Conservation (phyloP, 768 basidiomycete species). For the Boletus subcaerulescens region DNA sequence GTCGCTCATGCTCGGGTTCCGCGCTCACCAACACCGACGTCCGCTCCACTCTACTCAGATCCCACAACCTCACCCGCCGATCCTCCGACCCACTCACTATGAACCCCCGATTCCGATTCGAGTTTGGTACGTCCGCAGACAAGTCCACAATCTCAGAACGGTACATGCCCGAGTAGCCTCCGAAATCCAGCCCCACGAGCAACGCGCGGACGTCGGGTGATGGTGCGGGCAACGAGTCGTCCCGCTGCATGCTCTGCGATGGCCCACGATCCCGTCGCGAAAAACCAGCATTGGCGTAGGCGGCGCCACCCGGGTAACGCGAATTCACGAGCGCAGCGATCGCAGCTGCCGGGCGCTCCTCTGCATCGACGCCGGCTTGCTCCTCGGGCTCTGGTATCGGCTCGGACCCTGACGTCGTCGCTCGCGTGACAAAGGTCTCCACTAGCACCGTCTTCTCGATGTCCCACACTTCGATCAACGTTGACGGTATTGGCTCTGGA, state of each 20-base stretch:
- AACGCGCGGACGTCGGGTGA: conserved; percentile 69
- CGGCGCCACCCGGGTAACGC: conserved; percentile 43
- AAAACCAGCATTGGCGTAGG: conserved; percentile 18
- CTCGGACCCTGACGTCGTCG: conserved; percentile 42
- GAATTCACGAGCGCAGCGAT: conserved; percentile 80
- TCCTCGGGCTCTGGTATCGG: conserved; percentile 54
- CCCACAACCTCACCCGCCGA: conserved; percentile 84
- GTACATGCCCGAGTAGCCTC: conserved; percentile 57
- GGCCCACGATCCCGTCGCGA: conserved; percentile 29
- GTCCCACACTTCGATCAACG: conserved; percentile 87
- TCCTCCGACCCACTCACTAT: conserved; percentile 91
- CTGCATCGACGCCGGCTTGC: conserved; percentile 51
- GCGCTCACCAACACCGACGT: conserved; percentile 78
- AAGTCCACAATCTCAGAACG: conserved; percentile 49
- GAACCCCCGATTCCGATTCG: conserved; percentile 59
- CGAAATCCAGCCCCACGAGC: conserved; percentile 74
- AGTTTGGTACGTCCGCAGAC: conserved; percentile 36
- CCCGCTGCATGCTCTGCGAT: conserved; percentile 34
- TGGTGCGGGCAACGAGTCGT: conserved; percentile 42
- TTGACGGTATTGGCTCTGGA: conserved; percentile 41
- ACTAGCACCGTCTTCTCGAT: conserved; percentile 78
- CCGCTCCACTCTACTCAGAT: conserved; percentile 67
- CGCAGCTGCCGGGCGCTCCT: conserved; percentile 64
- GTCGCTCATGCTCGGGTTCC: conserved; percentile 72
- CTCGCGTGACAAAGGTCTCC: conserved; percentile 71